Base-by-base conservation (phyloP, 495 filamentous ascomycete genomes). In the Trichoderma virens region DNA sequence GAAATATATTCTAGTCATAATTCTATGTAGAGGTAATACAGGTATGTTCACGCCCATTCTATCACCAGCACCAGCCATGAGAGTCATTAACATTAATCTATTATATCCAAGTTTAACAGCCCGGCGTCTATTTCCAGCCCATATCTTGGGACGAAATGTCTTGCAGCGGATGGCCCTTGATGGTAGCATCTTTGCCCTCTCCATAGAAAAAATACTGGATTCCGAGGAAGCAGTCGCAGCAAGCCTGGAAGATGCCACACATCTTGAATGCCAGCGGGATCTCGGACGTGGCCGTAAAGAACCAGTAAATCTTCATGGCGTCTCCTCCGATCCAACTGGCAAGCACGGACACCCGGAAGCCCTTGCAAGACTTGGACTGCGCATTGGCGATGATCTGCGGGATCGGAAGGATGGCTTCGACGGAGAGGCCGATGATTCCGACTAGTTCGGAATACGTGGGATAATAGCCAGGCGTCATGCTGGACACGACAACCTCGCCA, bases 291-390 rank as follows among this genome's bases (percentile, higher is more conserved):
- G 89, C 87, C 38, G 82, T 85, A 73, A 91, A 92, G 77, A 98
- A 97, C 79, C 90, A 98, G 56, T 88, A 88, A 85, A 96, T 90
- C 81, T 98, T 98, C 89, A 97, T 95, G 38, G 85, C 78, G 76
- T 98, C 94, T 67, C 94, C 94, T 14, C 91, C 73, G 66, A 98
- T 76, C 94, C 94, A 98, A 59, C 89, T 91, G 5, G 81, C 87
- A 28, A 97, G 76, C 6, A 98, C 92, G 13, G 88, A 92, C 7
- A 96, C 51, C 3, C 94, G 85, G 77, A 98, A 97, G 9, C 94
- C 94, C 71, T 89, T 90, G 78, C 92, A 97, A 4, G 90, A 93
- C 56, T 83, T 83, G 0, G 87, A 85, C 27, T 81, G 85, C 66
- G 89, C 81, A 74, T 98, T 98, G 25, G 88, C 78, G 30, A 96